Evolutionary conservation across 192 early-diverging fungal species (phyloP), one percentile per base, ranked within the genome.

Genomic region (Obelidium mucronatum): DNA sequence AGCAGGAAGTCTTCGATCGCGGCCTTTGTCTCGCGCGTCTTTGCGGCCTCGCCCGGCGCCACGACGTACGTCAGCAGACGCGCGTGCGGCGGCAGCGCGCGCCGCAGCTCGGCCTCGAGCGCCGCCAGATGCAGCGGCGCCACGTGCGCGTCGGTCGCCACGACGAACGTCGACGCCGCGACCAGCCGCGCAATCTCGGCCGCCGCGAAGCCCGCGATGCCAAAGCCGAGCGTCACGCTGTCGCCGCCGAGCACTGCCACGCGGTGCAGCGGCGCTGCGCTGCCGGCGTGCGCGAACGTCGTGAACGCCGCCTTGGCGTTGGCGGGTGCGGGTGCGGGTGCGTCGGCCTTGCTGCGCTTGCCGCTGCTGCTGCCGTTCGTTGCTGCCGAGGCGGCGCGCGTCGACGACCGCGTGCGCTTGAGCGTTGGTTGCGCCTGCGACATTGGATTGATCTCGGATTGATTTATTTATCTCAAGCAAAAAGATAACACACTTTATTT

Each of bases 1-100:
- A 99, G 89, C 80, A 97, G 89, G 85, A 90, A 99, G 83, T 99
- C 96, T 78, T 99, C 96, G 62, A 97, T 93, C 26, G 81, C 81
- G 53, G 86, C 91, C 85, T 97, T 99, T 28, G 87, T 91, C 48
- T 90, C 91, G 33, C 97, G 83, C 48, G 94, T 94, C 86, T 97
- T 98, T 78, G 89, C 89, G 34, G 87, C 74, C 82, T 99, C 97
- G 26, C 96, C 96, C 2, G 96, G 94, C 36, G 94, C 86, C 71
- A 99, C 81, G 2, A 94, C 86, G 67, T 91, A 90, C 40, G 88
- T 84, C 24, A 97, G 84, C 40, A 98, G 79, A 26, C 81, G 59
- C 33, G 22, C 65, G 74, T 13, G 67, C 53, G 35, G 5, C 0
- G 37, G 31, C 13, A 74, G 11, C 6, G 56, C 58, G 19, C 15